Conservation (phyloP, 352 stramenopile species). For the Aphanomyces invadans region DNA sequence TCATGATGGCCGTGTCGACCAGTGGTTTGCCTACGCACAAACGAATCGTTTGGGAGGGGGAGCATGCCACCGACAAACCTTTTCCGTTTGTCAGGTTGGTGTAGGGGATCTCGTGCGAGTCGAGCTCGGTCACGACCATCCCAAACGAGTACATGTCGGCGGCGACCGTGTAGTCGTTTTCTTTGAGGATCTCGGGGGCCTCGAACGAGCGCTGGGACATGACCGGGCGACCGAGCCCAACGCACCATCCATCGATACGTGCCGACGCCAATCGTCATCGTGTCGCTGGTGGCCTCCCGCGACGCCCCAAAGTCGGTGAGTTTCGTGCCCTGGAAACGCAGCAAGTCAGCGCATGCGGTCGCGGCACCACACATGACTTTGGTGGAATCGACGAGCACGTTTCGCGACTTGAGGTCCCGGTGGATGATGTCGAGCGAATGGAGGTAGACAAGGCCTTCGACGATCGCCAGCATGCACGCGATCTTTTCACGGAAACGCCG, state of each 20-base stretch:
- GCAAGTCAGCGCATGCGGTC: no score
- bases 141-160: slow-evolving; percentile 17
- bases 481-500: slow-evolving; percentile 8
- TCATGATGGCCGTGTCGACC: slow-evolving; percentile 21
- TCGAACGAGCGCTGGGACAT: no score
- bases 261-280: slow-evolving; percentile 15
- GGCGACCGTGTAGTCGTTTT: slow-evolving; percentile 3
- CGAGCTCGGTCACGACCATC: slow-evolving; percentile 6
- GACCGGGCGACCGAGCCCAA: no score
- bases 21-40: not conserved
- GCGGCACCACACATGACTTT: no score
- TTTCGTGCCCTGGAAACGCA: not conserved
- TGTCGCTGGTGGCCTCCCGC: slow-evolving; percentile 1
- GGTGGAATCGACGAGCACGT: slow-evolving; percentile 34
- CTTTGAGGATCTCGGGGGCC: slow-evolving; percentile 8
- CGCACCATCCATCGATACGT: slow-evolving; percentile 11
- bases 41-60: not conserved
- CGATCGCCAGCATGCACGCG: not conserved
- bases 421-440: slow-evolving; percentile 30
- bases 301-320: not conserved
- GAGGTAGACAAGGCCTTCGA: slow-evolving; percentile 2
- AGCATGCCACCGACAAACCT: no score
- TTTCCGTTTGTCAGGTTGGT: not conserved
- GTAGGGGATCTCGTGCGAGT: slow-evolving; percentile 11
- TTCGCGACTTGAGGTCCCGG: slow-evolving; percentile 40